These are phyloP conservation scores for Phytophthora ramorum DNA, from an alignment of 352 stramenopile genomes.

Conservation along the genomic window DNA sequence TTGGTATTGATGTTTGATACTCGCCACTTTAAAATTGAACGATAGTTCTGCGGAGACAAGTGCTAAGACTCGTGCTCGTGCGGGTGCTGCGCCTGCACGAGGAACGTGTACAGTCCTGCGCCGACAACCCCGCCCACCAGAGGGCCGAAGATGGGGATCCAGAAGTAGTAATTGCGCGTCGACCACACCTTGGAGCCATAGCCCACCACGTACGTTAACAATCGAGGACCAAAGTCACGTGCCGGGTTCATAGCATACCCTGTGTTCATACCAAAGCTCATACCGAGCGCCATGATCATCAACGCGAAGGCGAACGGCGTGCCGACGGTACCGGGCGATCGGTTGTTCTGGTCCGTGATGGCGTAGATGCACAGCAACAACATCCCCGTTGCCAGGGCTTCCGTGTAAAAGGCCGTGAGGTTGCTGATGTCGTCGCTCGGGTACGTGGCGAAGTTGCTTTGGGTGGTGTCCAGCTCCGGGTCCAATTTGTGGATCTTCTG, in stretches of 20 bases:
- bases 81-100: slow-evolving; percentile 63
- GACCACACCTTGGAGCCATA: slow-evolving; percentile 70
- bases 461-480: slow-evolving; percentile 14
- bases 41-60: no score
- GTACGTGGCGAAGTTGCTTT: slow-evolving; percentile 58
- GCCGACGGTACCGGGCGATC: slow-evolving; percentile 40
- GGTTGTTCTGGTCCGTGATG: slow-evolving; percentile 62
- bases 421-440: slow-evolving; percentile 47
- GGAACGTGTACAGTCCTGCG: slow-evolving; percentile 51
- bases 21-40: no score
- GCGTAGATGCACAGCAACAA: slow-evolving; percentile 64
- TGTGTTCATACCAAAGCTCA: slow-evolving; percentile 64
- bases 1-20: no score
- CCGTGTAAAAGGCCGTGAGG: slow-evolving; percentile 59
- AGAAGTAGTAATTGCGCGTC: slow-evolving; percentile 61
- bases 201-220: slow-evolving; percentile 55
- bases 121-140: slow-evolving; percentile 50
- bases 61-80: slow-evolving; percentile 6
- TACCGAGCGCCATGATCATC: slow-evolving; percentile 65
- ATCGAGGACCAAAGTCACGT: slow-evolving; percentile 48
- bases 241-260: slow-evolving; percentile 58
- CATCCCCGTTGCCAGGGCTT: slow-evolving; percentile 57
- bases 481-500: slow-evolving; percentile 24
- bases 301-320: slow-evolving; percentile 54
- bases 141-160: slow-evolving; percentile 61